Percentiles rank a stretch among this genome's conserved stretches.
phyloP scores from a whole-genome alignment of 495 filamentous ascomycete species.

The Talaromyces liani region DNA sequence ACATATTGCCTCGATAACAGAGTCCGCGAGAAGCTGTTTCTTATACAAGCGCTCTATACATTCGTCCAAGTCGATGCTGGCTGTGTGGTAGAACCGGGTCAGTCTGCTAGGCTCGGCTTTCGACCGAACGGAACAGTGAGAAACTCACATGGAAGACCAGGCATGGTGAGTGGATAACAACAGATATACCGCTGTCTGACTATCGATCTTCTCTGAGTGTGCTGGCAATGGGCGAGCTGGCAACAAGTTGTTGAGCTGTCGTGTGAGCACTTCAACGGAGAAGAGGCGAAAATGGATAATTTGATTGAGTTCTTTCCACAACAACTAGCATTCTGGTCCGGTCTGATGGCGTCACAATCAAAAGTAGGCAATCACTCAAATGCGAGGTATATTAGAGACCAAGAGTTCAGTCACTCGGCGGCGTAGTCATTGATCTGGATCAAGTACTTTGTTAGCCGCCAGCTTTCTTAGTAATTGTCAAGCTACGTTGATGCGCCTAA shows the following conservation, averaged over 20 bases:
- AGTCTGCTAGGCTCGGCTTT: neutral
- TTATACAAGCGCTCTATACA: slow-evolving; percentile 93
- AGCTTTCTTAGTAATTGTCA: neutral
- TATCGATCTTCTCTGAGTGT: neutral
- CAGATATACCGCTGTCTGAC: neutral
- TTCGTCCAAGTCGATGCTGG: slow-evolving; percentile 95
- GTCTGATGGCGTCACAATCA: neutral
- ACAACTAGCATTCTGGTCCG: slow-evolving; percentile 4
- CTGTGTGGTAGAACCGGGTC: slow-evolving; percentile 35
- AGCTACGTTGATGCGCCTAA: neutral
- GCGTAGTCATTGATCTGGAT: neutral
- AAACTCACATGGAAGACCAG: slow-evolving; percentile 75
- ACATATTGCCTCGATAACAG: slow-evolving; percentile 98
- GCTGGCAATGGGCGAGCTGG: neutral
- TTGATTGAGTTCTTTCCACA: neutral
- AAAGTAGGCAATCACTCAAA: neutral
- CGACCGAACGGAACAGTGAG: neutral
- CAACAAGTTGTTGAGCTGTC: neutral
- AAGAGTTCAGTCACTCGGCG: neutral
- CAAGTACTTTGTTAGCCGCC: neutral
- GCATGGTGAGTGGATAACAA: slow-evolving; percentile 47
- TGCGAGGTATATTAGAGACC: neutral
- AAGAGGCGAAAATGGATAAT: slow-evolving; percentile 5
- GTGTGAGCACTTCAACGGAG: slow-evolving; percentile 9
- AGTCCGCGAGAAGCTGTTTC: slow-evolving; percentile 93